phyloP scores from a whole-genome alignment of 106 monocot species.

The Dactylorhiza incarnata region DNA sequence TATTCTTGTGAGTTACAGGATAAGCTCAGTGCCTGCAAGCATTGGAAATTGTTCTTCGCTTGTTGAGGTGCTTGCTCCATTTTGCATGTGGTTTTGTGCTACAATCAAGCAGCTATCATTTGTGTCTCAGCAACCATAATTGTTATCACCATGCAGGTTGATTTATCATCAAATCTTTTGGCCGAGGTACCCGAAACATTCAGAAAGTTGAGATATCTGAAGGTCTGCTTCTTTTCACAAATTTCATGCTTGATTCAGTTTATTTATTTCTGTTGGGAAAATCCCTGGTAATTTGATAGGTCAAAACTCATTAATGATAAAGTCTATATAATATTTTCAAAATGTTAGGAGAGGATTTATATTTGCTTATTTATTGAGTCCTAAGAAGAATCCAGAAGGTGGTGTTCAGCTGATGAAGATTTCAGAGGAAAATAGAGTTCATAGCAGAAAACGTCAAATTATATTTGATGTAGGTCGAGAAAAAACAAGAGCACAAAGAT shows the following conservation, averaged over 20 bases:
- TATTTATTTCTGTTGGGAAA: too few relatives aligned
- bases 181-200: conserved; percentile 64
- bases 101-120: background rate
- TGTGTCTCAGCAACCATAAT: background rate
- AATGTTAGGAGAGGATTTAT: too few relatives aligned
- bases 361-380: too few relatives aligned
- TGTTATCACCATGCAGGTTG: conserved; percentile 43
- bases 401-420: too few relatives aligned
- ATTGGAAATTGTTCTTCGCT: conserved; percentile 71
- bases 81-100: background rate
- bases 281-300: too few relatives aligned
- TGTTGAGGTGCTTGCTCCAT: conserved; percentile 43
- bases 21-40: conserved; percentile 51
- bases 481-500: too few relatives aligned
- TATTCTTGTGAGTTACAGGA: conserved; percentile 35
- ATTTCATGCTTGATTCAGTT: background rate
- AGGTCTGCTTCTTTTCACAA: conserved; percentile 36
- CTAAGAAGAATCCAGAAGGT: too few relatives aligned
- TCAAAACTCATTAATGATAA: too few relatives aligned
- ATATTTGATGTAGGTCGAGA: too few relatives aligned
- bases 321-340: too few relatives aligned
- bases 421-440: too few relatives aligned
- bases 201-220: conserved; percentile 55
- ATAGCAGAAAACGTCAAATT: too few relatives aligned
- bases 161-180: conserved; percentile 82